Base-by-base conservation (phyloP, 2,329 filamentous ascomycete species). In the Sporothrix dimorphospora region DNA sequence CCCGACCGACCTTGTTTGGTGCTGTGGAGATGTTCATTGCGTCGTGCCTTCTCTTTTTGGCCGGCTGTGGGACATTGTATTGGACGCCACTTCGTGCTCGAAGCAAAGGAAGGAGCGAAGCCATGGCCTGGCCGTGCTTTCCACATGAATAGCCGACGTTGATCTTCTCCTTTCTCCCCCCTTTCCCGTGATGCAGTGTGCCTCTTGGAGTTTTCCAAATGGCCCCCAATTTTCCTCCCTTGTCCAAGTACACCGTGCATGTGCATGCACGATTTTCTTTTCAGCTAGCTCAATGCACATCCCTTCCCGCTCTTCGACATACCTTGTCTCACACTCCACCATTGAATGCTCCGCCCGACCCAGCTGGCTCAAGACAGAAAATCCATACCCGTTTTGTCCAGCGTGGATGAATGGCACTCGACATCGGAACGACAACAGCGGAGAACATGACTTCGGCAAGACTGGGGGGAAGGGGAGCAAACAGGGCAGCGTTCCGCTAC, bases 341-440 rank as follows among this genome's bases (percentile, higher is more conserved):
- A 34, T 49, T 27, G 49, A 40, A 57, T 42, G 49, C 49, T 55
- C 34, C 49, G 12, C 34, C 49, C 49, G 49, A 1, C 21, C 67
- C 53, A 69, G 67, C 67, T 69, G 19, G 67, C 11, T 27, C 38
- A n/a, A 51, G 67, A 21, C 67, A 59, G 51, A 24, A 14, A 14
- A 59, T 59, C 53, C 30, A 59, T 69, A 12, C 67, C 51, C 12
- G 4, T 34, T 69, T 59, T 16, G 49, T 42, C 34, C 66, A 30
- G 7, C n/a, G 12, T n/a, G 19, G 2, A 24, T 3, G n/a, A 9
- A 57, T 27, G 12, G 3, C 21, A 69, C 66, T 27, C n/a, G 12
- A 19, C 65, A 38, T 40, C 47, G 30, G 47, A 68, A 53, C 30
- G 19, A 27, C 4, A 42, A 8, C 34, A n/a, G 38, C 16, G 65